Conservation (phyloP, 2,329 filamentous ascomycete genomes). For the Cladosporium sp. region DNA sequence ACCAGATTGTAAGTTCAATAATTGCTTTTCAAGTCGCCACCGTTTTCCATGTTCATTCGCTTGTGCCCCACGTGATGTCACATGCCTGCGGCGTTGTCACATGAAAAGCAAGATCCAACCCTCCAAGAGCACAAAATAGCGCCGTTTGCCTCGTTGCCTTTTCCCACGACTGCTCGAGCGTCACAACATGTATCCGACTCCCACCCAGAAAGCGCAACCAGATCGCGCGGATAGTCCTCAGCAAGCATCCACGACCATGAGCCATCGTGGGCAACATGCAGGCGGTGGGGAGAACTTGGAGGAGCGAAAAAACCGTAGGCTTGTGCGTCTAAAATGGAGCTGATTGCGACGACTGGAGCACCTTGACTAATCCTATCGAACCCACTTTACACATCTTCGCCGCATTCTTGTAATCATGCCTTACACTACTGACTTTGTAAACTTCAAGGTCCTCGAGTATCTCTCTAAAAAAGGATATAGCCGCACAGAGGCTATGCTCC, state of each 20-base stretch:
- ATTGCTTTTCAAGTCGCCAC: neutral
- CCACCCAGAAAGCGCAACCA: neutral
- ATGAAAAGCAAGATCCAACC: neutral
- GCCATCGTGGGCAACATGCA: neutral
- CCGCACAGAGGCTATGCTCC: conserved; percentile 86
- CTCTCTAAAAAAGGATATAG: conserved; percentile 93
- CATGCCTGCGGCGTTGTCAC: neutral
- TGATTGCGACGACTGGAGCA: neutral
- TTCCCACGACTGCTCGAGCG: neutral
- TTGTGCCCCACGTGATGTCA: neutral
- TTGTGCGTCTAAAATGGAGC: neutral
- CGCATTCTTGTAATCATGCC: neutral
- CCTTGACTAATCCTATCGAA: neutral
- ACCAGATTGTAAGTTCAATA: conserved; percentile 78
- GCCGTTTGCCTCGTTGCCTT: neutral
- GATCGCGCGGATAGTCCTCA: neutral
- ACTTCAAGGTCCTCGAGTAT: conserved; percentile 79
- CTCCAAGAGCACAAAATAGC: neutral
- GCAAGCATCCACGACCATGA: neutral
- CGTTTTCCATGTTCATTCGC: neutral
- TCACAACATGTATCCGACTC: neutral
- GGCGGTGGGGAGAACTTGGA: neutral
- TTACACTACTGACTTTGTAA: neutral
- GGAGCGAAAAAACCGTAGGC: neutral
- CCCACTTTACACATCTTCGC: neutral